Base-by-base conservation (phyloP, 306 rosid genomes). In the Adenanthera pavonina region DNA sequence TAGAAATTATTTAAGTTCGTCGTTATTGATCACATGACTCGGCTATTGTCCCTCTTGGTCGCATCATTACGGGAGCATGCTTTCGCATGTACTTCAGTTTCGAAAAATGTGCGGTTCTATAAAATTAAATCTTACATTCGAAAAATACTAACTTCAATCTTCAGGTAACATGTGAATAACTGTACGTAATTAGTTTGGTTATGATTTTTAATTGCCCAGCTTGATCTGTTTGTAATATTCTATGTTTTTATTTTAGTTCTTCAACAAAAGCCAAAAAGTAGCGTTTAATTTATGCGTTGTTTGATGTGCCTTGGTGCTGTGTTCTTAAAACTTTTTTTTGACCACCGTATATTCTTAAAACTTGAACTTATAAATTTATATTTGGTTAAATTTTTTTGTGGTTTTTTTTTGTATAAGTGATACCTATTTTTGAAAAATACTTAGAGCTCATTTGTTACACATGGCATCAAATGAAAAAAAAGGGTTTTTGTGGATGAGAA, bases 11-110 rank as follows among this genome's bases (percentile, higher is more conserved):
- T 38, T 25, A 3, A 38, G 49, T 40, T 33, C 48, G 4, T 38
- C 48, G 40, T 66, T 38, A 16, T 35, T 65, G 47, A 66, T 66
- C 72, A 66, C 72, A 38, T 34, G 71, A 25, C 15, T 65, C 71
- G 1, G 1, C 7, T 15, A 40, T 64, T 15, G 12, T 17, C 3
- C 19, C 16, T 65, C 30, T 65, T 65, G 48, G 44, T 8, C 47
- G 30, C 11, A 25, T 20, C 35, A 64, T 14, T 64, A 64, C 44
- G 6, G 35, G 40, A 40, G 16, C 7, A 34, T 13, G 69, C 69
- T 64, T 46, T 35, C n/a, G 10, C 7, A 2, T 15, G 46, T 64
- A 14, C 69, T 60, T 13, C 2, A 14, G 43, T 17, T 16, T 64
- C 19, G 44, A 36, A 14, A 19, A 34, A 34, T 64, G 19, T 11